Evolutionary conservation across 2,329 filamentous ascomycete species (phyloP), one percentile per base, ranked within the genome.

Genomic region (Nemania sp.): DNA sequence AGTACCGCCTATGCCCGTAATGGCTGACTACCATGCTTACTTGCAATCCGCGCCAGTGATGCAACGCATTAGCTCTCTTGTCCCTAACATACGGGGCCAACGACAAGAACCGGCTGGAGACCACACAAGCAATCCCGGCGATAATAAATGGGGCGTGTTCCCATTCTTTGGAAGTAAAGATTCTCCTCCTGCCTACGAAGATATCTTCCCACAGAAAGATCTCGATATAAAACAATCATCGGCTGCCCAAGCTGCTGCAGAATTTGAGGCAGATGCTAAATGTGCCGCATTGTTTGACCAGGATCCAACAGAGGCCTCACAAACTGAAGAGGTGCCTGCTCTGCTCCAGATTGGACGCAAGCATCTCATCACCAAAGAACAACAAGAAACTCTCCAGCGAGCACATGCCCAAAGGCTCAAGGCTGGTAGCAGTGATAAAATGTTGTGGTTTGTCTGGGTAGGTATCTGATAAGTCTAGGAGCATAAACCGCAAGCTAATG

Each of bases 161-260:
- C 85, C 90, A 52, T 80, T 84, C 43, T 83, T 85, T 59, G 72
- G 75, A 29, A 82, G 80, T 22, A 81, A 80, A 45, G 80, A 87
- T 10, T 82, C 84, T 3, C 92, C 92, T 8, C 93, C 93, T 10
- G 88, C 93, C 0, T 96, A 96, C 72, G 90, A 94, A 61, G 93
- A 94, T 55, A 87, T 96, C 29, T 96, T 89, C 77, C 92, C 92
- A 1, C 81, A 82, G 47, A 79, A 83, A 61, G 82, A 84, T 52
- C 70, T 84, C 18, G 86, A 90, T 64, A 80, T 79, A 26, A 90
- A 91, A 78, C 84, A 87, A 73, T 81, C 84, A 20, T 86, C 87
- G n/a, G 87, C 86, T 1, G 83, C 84, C 8, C 83, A 83, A 61
- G 89, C 89, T 2, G 86, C 86, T 1, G 85, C 84, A 15, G 89